Percentiles rank a stretch among this genome's conserved stretches.
phyloP scores from a whole-genome alignment of 495 filamentous ascomycete species.

The Penicillium cinerascens region DNA sequence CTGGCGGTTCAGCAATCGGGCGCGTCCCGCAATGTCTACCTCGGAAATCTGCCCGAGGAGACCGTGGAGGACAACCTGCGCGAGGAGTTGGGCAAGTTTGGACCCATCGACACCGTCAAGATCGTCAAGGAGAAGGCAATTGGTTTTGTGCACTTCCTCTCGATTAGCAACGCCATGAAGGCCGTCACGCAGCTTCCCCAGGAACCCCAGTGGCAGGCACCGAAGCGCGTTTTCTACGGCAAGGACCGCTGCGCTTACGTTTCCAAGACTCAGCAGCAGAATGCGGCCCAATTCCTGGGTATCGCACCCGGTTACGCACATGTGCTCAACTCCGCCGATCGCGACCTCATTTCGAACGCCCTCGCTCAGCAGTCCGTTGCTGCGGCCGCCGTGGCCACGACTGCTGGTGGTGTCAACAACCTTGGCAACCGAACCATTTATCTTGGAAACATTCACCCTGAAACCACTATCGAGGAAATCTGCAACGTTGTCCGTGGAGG shows the following conservation, averaged over 20 bases:
- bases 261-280: constrained; percentile 99
- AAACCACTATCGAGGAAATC: constrained; percentile 98
- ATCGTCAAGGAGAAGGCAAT: constrained; percentile 97
- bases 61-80: constrained; percentile 86
- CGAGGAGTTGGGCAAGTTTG: constrained; percentile 95
- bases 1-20: constrained; percentile 96
- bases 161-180: constrained; percentile 97
- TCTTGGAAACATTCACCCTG: constrained; percentile 96
- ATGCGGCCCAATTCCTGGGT: constrained; percentile 95
- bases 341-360: constrained; percentile 91
- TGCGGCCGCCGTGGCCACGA: constrained; percentile 92
- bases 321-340: constrained; percentile 90
- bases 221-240: constrained; percentile 93
- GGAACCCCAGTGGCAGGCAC: constrained; percentile 94
- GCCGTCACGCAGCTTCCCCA: constrained; percentile 96
- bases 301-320: constrained; percentile 98
- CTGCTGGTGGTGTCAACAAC: constrained; percentile 94
- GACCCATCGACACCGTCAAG: constrained; percentile 95
- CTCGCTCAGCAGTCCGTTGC: constrained; percentile 97
- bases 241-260: constrained; percentile 98
- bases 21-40: constrained; percentile 96
- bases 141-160: constrained; percentile 96
- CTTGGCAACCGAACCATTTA: constrained; percentile 97
- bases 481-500: constrained; percentile 95
- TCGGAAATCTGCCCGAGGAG: constrained; percentile 90